Percentiles rank a stretch among this genome's conserved stretches.
Evolutionary conservation across 176 grass and related monocot genomes (phyloP).

Genomic region (Phragmites australis): DNA sequence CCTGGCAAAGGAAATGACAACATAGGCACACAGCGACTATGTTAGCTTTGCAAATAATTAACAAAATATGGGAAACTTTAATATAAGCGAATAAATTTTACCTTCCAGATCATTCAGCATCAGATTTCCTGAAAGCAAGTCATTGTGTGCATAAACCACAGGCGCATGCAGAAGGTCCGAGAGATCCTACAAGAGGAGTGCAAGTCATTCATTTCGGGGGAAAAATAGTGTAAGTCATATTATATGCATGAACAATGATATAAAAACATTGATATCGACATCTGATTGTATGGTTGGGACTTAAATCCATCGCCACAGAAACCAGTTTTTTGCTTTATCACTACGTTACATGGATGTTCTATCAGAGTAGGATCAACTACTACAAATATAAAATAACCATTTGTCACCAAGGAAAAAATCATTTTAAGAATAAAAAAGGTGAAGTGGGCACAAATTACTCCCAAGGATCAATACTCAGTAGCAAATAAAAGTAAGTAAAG

Average conservation of each 20-base stretch:
- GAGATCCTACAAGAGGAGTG: slow-evolving; percentile 62
- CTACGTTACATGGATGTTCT: neutral
- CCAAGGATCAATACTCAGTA: neutral
- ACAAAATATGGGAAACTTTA: neutral
- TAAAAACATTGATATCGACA: neutral
- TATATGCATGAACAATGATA: neutral
- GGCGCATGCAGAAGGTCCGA: slow-evolving; percentile 64
- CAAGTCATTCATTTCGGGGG: no score
- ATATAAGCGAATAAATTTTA: slow-evolving; percentile 30
- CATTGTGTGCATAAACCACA: slow-evolving; percentile 86
- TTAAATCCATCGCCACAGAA: no score
- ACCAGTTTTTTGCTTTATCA: neutral
- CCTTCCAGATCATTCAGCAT: slow-evolving; percentile 95
- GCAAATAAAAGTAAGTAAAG: neutral
- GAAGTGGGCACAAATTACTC: neutral
- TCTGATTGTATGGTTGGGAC: neutral
- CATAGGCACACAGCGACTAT: neutral
- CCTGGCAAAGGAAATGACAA: slow-evolving; percentile 49
- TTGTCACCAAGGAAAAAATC: neutral
- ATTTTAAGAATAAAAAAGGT: neutral
- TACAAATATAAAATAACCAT: slow-evolving; percentile 5
- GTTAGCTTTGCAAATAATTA: slow-evolving; percentile 16
- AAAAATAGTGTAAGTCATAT: no score
- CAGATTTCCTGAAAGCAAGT: slow-evolving; percentile 96
- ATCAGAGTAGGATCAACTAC: neutral